Base-by-base conservation (phyloP, 2,329 filamentous ascomycete genomes). In the Myriangium duriaei region DNA sequence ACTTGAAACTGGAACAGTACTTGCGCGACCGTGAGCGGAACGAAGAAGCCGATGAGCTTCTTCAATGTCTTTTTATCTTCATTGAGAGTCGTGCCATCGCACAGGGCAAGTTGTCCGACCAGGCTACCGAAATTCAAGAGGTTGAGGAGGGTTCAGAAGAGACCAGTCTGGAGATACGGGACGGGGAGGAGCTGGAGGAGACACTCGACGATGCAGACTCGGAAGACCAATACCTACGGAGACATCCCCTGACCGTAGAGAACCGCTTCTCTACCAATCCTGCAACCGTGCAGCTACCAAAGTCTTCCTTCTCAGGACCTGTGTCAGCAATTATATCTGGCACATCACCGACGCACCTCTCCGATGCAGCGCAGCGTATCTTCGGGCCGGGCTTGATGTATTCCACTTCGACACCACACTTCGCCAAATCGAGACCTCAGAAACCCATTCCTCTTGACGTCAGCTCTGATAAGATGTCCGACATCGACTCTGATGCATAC, bases 301-400 rank as follows among this genome's bases (percentile, higher is more conserved):
- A 74, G 45, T 63, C 68, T n/a, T 66, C 72, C 2, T 69, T 95
- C 29, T 69, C 81, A 6, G 63, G 71, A 3, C 86, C 86, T 0
- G 76, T 93, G 12, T 68, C 73, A 2, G 60, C 71, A 4, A 66
- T 94, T 2, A 66, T 96, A 2, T 67, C 68, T 11, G 66, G 47
- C 16, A 56, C 58, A 7, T 73, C 84, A 41, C 73, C 77, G 30
- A 80, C 76, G 40, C 91, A 98, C 53, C 65, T 96, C 19, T 68
- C 69, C 21, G 71, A 79, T 40, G 71, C 80, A 1, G 82, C 87
- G 1, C 74, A 83, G 47, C 71, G 68, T 30, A 68, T 74, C 1
- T 88, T 94, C 54, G 88, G 88, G 0, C 60, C 61, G 3, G 74
- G 77, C 0, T 64, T 96, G 11, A 87, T 87, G 3, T 69, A 80